Conservation (phyloP, 1,139 yeast species). For the Pichia sorboxylosa region DNA sequence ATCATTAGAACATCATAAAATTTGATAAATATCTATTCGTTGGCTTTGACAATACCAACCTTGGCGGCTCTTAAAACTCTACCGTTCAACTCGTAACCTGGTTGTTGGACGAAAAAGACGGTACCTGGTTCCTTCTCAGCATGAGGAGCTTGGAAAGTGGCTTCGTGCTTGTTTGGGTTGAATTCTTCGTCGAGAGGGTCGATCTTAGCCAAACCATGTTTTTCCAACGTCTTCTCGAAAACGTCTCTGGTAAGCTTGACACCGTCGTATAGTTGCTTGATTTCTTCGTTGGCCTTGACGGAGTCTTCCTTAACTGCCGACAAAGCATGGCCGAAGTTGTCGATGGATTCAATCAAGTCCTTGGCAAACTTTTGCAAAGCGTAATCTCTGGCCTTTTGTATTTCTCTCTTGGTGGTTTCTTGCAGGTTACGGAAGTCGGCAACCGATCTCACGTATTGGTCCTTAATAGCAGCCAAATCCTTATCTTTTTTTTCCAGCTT, state of each 20-base stretch:
- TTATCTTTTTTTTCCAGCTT: conserved; percentile 61
- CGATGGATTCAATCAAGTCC: conserved; percentile 81
- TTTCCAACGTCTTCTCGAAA: conserved; percentile 71
- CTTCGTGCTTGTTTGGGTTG: conserved; percentile 90
- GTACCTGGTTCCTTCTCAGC: conserved; percentile 90
- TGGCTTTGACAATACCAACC: conserved; percentile 79
- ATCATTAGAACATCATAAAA: too few relatives aligned
- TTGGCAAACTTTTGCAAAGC: conserved; percentile 90
- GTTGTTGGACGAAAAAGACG: conserved; percentile 85
- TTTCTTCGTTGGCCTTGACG: conserved; percentile 45
- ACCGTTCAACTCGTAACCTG: conserved; percentile 76
- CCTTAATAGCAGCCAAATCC: conserved; percentile 73
- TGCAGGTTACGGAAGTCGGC: conserved; percentile 93
- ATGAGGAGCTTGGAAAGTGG: conserved; percentile 79
- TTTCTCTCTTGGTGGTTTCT: conserved; percentile 79
- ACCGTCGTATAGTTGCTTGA: conserved; percentile 75
- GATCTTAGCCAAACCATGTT: conserved; percentile 71
- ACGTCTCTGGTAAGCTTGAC: conserved; percentile 83
- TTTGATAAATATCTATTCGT: too few relatives aligned
- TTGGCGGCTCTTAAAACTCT: conserved; percentile 93
- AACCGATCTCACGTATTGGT: conserved; percentile 68
- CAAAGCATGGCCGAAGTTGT: conserved; percentile 83
- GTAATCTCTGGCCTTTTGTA: conserved; percentile 78
- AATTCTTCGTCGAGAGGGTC: conserved; percentile 79
- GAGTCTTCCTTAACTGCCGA: conserved; percentile 64